Evolutionary conservation across 1,284 basidiomycete species (phyloP).

Genomic region (Leucoagaricus sp.): DNA sequence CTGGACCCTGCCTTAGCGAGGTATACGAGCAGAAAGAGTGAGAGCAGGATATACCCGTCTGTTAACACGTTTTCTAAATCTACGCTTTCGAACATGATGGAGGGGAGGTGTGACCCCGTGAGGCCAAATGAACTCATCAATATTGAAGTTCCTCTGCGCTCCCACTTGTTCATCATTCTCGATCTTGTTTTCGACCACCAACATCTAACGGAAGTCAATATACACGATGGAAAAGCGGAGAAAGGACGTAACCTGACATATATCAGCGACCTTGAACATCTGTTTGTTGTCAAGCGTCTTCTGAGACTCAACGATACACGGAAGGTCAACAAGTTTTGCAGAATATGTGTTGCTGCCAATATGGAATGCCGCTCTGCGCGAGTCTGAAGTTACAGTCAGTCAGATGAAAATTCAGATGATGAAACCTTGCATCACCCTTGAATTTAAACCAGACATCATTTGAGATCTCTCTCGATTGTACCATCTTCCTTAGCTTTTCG

Average conservation of each 20-base stretch:
- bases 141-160: constrained; percentile 73
- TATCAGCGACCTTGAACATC: constrained; percentile 98
- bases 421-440: constrained; percentile 61
- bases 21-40: neutral
- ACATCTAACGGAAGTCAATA: constrained; percentile 59
- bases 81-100: constrained; percentile 87
- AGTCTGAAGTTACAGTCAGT: constrained; percentile 56
- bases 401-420: neutral
- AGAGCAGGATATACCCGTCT: constrained; percentile 54
- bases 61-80: constrained; percentile 91
- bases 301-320: constrained; percentile 93
- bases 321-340: constrained; percentile 95
- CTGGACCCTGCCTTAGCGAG: constrained; percentile 37
- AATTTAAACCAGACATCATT: constrained; percentile 98
- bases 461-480: constrained; percentile 75
- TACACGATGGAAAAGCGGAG: constrained; percentile 10
- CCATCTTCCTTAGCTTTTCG: constrained; percentile 79
- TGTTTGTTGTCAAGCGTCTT: constrained; percentile 96
- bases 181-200: constrained; percentile 82
- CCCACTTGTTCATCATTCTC: constrained; percentile 64
- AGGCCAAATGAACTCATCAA: constrained; percentile 97
- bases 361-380: constrained; percentile 89
- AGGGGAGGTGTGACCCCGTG: constrained; percentile 97
- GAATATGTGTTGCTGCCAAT: constrained; percentile 82
- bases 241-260: constrained; percentile 75